These are phyloP conservation scores for Cercophora samala DNA, from an alignment of 495 filamentous ascomycete genomes.

Conservation along the genomic window DNA sequence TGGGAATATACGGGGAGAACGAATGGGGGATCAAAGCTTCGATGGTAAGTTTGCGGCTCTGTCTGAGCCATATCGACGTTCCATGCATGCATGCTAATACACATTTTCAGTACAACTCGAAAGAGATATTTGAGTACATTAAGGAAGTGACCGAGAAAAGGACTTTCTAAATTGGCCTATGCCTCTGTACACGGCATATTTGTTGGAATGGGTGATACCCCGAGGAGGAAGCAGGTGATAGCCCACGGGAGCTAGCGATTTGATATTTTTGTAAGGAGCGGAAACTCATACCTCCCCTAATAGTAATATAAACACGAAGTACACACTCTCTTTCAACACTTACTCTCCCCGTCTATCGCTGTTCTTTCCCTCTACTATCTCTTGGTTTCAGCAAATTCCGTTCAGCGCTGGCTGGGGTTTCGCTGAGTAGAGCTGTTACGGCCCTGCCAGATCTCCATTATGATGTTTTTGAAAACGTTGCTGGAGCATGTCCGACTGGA, in stretches of 20 bases:
- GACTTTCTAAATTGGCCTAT: not conserved
- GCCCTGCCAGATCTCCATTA: not conserved
- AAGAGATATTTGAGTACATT: slow-evolving; percentile 33
- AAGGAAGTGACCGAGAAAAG: slow-evolving; percentile 4
- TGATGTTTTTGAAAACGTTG: not conserved
- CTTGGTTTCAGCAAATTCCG: too few relatives aligned
- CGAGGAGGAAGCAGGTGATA: not conserved
- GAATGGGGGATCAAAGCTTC: slow-evolving; percentile 64
- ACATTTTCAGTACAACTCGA: slow-evolving; percentile 42
- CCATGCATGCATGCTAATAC: not conserved
- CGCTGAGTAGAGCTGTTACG: too few relatives aligned
- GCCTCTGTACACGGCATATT: not conserved
- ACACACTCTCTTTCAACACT: not conserved
- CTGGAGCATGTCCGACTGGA: not conserved
- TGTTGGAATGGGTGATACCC: not conserved
- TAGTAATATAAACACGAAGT: not conserved
- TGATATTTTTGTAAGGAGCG: not conserved
- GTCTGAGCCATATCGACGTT: not conserved
- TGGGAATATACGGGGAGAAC: slow-evolving; percentile 65
- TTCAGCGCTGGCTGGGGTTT: too few relatives aligned
- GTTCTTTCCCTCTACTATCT: not conserved
- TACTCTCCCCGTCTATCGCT: not conserved
- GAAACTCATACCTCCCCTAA: not conserved
- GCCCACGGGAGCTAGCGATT: not conserved
- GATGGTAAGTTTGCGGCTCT: slow-evolving; percentile 26